These are phyloP conservation scores for Monosporascus sp. DNA, from an alignment of 2,329 filamentous ascomycete species.

Conservation along the genomic window DNA sequence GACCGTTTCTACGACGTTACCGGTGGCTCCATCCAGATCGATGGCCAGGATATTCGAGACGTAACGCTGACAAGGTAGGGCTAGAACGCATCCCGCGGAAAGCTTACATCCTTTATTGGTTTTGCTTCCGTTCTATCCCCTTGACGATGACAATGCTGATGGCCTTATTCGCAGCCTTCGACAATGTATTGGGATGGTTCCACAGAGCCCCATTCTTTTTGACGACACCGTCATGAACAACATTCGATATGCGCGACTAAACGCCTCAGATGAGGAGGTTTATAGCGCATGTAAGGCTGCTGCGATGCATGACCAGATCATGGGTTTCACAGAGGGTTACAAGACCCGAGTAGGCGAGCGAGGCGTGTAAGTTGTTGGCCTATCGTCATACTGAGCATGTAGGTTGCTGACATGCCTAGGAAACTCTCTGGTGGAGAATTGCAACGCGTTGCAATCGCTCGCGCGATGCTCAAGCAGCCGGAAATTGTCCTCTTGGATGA, in stretches of 20 bases:
- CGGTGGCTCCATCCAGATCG: slow-evolving; percentile 40
- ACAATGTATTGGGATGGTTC: slow-evolving; percentile 39
- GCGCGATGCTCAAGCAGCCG: slow-evolving; percentile 68
- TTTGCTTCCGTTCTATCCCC: neutral
- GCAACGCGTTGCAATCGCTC: slow-evolving; percentile 63
- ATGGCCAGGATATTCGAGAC: slow-evolving; percentile 40
- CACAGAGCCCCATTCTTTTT: slow-evolving; percentile 43
- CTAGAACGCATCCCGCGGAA: neutral
- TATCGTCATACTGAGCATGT: neutral
- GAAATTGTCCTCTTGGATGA: slow-evolving; percentile 75
- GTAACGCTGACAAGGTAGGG: slow-evolving; percentile 32
- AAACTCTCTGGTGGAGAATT: slow-evolving; percentile 64
- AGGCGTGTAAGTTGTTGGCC: slow-evolving; percentile 34
- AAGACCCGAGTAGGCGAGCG: slow-evolving; percentile 49
- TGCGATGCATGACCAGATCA: slow-evolving; percentile 51
- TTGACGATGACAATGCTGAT: neutral
- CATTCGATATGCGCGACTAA: slow-evolving; percentile 45
- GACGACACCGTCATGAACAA: slow-evolving; percentile 54
- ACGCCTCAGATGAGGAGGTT: slow-evolving; percentile 44
- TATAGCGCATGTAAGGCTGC: slow-evolving; percentile 47
- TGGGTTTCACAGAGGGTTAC: slow-evolving; percentile 49
- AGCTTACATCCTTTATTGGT: neutral
- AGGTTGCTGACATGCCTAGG: slow-evolving; percentile 24
- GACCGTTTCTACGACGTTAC: slow-evolving; percentile 48
- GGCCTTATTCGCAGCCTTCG: slow-evolving; percentile 26